These are phyloP conservation scores for Apiospora pterosperma DNA, from an alignment of 2,329 filamentous ascomycete species.

Conservation along the genomic window DNA sequence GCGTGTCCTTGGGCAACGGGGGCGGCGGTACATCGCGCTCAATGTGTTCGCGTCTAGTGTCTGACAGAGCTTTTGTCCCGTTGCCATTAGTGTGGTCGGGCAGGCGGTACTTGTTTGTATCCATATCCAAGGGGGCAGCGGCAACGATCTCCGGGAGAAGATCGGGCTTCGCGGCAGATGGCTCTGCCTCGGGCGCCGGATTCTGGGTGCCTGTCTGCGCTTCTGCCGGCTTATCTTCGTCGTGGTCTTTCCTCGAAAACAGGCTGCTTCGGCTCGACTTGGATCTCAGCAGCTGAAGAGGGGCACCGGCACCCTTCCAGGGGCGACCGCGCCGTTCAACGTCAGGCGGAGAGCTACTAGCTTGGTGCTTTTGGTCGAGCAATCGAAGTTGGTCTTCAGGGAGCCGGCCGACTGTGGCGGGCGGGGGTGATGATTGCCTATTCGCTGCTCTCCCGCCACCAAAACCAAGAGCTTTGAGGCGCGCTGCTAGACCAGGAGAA, in stretches of 20 bases:
- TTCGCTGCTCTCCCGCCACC: slow-evolving; percentile 29
- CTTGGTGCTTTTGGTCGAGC: slow-evolving; percentile 65
- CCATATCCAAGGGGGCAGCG: slow-evolving; percentile 55
- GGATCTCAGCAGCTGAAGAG: slow-evolving; percentile 35
- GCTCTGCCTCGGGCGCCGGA: slow-evolving; percentile 24
- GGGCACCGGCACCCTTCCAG: slow-evolving; percentile 65
- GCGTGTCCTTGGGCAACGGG: slow-evolving; percentile 51
- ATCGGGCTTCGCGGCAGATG: slow-evolving; percentile 24
- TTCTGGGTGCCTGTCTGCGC: slow-evolving; percentile 14
- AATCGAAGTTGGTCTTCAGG: slow-evolving; percentile 67
- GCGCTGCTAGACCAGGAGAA: slow-evolving; percentile 61
- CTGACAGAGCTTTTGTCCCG: slow-evolving; percentile 60
- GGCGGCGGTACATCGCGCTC: slow-evolving; percentile 44
- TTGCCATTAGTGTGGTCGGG: slow-evolving; percentile 68
- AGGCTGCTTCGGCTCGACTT: slow-evolving; percentile 26
- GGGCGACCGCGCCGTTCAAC: slow-evolving; percentile 66
- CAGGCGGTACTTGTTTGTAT: slow-evolving; percentile 71
- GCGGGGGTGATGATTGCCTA: slow-evolving; percentile 34
- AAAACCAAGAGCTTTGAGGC: slow-evolving; percentile 63
- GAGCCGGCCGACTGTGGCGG: slow-evolving; percentile 57
- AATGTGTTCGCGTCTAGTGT: slow-evolving; percentile 56
- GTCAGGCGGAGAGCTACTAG: slow-evolving; percentile 42
- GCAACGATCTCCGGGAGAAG: slow-evolving; percentile 51
- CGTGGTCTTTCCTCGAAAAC: slow-evolving; percentile 17
- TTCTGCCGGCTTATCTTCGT: slow-evolving; percentile 16